Base-by-base conservation (phyloP, 2,329 filamentous ascomycete genomes). In the Cordyceps pruinosa region DNA sequence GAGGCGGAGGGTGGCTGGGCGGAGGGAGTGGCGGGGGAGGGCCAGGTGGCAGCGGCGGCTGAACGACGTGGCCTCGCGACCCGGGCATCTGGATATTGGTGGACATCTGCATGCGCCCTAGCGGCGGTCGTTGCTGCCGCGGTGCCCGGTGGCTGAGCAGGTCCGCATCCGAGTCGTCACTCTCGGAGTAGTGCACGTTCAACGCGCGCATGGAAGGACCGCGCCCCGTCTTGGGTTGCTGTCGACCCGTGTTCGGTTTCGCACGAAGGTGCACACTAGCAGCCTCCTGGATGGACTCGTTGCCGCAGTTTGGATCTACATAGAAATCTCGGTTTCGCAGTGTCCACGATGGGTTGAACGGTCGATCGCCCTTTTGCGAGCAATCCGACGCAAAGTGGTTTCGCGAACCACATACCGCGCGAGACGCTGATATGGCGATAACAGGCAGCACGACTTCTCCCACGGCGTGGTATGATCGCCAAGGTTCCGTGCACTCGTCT, bases 311-410 rank as follows among this genome's bases (percentile, higher is more conserved):
- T 5, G 72, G 65, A 63, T 84, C 78, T 26, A 82, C 50, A 62
- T 82, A 85, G 35, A 70, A 70, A 53, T 75, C 68, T 17, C 74
- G 70, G 61, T 81, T 83, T 45, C 68, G 66, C 55, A 73, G 64
- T 30, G 78, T 79, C 81, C 82, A 86, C 0, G 79, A 82, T 48
- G 75, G 72, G 59, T 72, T 75, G 12, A 59, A 50, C 5, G 63
- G 53, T 26, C 57, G 47, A 30, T 60, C 58, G 32, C 61, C 61
- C 30, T 62, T 61, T 30, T 66, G 56, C 6, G 66, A 68, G 66
- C 84, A 87, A 56, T 85, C 82, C 13, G 76, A 73, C 1, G 80
- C 79, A 64, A 78, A 86, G 66, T 87, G 84, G 7, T 75, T 74
- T 28, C 70, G 64, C 15, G 66, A 67, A 26, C 82, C 84, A 63